Base-by-base conservation (phyloP, 129 eudicot species). In the Gnaphalium uliginosum region DNA sequence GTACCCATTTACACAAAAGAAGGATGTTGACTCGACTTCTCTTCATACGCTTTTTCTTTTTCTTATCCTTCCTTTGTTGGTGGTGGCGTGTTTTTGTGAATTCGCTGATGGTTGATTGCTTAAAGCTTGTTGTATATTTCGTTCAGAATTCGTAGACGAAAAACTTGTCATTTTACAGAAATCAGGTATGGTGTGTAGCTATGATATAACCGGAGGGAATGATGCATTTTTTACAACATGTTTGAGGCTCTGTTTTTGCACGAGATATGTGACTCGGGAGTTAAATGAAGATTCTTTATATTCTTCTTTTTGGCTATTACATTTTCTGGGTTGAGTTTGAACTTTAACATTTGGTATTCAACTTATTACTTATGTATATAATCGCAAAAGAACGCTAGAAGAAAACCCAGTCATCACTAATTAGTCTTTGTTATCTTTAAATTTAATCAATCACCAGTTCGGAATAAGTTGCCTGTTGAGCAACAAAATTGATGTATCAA, bases 1-100 rank as follows among this genome's bases (percentile, higher is more conserved):
- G 80, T 82, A 79, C 96, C 96, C 15, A 96, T 95, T 83, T 88
- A 91, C 76, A 81, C 92, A 37, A 78, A 76, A 26, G 82, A 79
- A 35, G 93, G 84, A 27, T 91, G 97, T 69, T 91, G 81, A 85
- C 25, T 56, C 21, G 4, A n/a, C 26, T 51, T 46, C 23, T 13
- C 24, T 66, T 66, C 6, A 61, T 22, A 26, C 72, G 14, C 32
- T n/a, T 30, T 43, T 29, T n/a, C 25, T 69, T 60, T 57, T 46
- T 27, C 29, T 27, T 14, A 21, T 69, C 51, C 26, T 32, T 6
- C 14, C 6, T n/a, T 68, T 37, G 77, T 78, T 71, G 67, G 5
- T 71, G 67, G 5, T 66, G 76, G 63, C 41, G 9, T 24, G 35
- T 68, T 68, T 26, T 56, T 23, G 4, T 24, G 68, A 33, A 66